Conservation (phyloP, 139 green algal species). For the Parachlorella kessleri region DNA sequence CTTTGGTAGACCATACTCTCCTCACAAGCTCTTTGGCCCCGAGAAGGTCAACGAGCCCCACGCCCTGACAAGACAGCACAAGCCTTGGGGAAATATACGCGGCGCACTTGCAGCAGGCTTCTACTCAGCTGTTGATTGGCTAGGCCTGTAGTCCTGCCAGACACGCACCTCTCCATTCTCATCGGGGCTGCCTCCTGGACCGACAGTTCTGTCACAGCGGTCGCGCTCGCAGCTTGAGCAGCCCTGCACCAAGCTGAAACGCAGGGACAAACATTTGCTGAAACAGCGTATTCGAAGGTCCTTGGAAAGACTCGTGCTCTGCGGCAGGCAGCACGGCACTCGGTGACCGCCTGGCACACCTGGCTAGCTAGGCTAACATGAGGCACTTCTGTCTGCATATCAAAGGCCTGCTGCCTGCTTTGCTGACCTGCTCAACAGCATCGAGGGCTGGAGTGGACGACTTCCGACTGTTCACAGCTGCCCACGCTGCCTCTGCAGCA, state of each 20-base stretch:
- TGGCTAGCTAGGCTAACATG: too few relatives aligned
- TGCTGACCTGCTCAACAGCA: slow-evolving; percentile 42
- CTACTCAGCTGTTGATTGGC: too few relatives aligned
- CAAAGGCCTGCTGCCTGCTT: not conserved
- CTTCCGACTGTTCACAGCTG: slow-evolving; percentile 19
- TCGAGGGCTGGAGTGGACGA: slow-evolving; percentile 30
- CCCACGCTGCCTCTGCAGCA: slow-evolving; percentile 58
- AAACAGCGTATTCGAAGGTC: not conserved
- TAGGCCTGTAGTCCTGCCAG: too few relatives aligned
- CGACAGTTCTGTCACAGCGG: slow-evolving; percentile 77
- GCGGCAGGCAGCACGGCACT: slow-evolving; percentile 16
- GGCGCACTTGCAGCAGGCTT: too few relatives aligned
- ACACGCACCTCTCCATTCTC: slow-evolving; percentile 11
- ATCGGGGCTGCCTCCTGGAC: slow-evolving; percentile 64
- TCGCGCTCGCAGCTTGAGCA: slow-evolving; percentile 54
- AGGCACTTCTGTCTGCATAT: not conserved
- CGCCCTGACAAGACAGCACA: too few relatives aligned
- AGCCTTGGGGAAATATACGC: too few relatives aligned
- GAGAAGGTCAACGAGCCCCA: too few relatives aligned
- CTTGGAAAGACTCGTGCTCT: not conserved
- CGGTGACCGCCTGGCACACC: not conserved
- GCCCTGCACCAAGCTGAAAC: slow-evolving; percentile 27
- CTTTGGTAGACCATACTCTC: too few relatives aligned
- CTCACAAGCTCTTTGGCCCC: too few relatives aligned
- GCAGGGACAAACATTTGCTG: too few relatives aligned